Evolutionary conservation across 2,329 filamentous ascomycete species (phyloP).

Genomic region (Stachybotrys echinatus): DNA sequence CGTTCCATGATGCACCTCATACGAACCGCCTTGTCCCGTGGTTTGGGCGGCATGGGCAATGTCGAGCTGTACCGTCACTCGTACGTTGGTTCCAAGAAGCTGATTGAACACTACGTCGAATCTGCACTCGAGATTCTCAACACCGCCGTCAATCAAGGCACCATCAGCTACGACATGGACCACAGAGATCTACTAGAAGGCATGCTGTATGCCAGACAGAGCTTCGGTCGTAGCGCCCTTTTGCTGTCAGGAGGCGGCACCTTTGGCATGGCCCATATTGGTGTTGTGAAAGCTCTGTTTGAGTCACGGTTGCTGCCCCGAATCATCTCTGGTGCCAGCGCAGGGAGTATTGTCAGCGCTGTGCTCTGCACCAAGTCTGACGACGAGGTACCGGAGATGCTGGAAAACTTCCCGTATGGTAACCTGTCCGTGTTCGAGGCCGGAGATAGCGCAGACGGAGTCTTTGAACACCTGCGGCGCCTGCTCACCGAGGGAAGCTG

Average conservation of each 20-base stretch:
- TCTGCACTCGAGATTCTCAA: constrained; percentile 72
- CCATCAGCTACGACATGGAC: constrained; percentile 48
- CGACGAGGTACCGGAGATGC: constrained; percentile 66
- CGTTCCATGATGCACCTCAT: constrained; percentile 74
- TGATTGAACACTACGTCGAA: constrained; percentile 84
- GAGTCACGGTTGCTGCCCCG: constrained; percentile 71
- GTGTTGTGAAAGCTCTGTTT: constrained; percentile 76
- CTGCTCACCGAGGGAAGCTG: constrained; percentile 78
- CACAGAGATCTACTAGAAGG: constrained; percentile 59
- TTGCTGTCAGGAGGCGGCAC: constrained; percentile 82
- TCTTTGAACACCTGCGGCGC: constrained; percentile 64
- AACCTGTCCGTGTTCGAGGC: constrained; percentile 77
- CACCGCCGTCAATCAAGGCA: constrained; percentile 59
- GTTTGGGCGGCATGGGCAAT: constrained; percentile 82
- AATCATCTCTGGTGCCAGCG: constrained; percentile 83
- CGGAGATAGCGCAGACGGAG: constrained; percentile 49
- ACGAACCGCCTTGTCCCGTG: constrained; percentile 72
- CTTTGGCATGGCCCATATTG: constrained; percentile 89
- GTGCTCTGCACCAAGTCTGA: constrained; percentile 75
- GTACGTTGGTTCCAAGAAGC: constrained; percentile 76
- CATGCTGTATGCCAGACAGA: constrained; percentile 67
- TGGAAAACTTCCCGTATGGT: constrained; percentile 70
- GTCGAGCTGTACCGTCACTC: constrained; percentile 77
- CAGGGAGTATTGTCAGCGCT: constrained; percentile 79
- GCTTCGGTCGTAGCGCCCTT: constrained; percentile 79